Evolutionary conservation across 148 eudicot genomes (phyloP).

Genomic region (Chenopodium berlandieri): DNA sequence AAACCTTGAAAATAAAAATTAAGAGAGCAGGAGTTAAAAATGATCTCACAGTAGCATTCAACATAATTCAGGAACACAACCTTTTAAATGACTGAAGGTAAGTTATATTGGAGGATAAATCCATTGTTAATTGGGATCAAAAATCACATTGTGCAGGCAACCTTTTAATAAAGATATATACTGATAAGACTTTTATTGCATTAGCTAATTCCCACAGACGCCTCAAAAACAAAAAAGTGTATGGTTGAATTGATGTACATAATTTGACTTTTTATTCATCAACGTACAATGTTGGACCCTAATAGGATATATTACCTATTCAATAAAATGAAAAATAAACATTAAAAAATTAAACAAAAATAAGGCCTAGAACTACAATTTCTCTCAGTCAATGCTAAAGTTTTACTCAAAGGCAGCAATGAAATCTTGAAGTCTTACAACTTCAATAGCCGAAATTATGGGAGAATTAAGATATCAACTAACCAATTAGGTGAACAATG

Average conservation of each 20-base stretch:
- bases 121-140: not conserved
- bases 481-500: not conserved
- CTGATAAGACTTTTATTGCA: too few relatives aligned
- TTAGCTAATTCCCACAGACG: not conserved
- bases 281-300: not conserved
- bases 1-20: not conserved
- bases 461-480: not conserved
- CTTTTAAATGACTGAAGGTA: not conserved
- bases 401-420: not conserved
- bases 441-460: not conserved
- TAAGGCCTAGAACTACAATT: not conserved
- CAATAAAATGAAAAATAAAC: too few relatives aligned
- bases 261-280: too few relatives aligned
- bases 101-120: not conserved
- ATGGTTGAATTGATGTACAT: not conserved
- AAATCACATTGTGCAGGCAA: not conserved
- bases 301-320: not conserved
- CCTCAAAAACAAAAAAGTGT: not conserved
- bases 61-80: not conserved
- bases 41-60: not conserved
- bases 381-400: not conserved
- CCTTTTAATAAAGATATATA: too few relatives aligned
- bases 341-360: too few relatives aligned
- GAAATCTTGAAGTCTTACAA: not conserved
- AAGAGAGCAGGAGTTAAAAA: not conserved